These are phyloP conservation scores for Cryptosporidium sp. DNA, from an alignment of 169 alveolate species.

Conservation along the genomic window DNA sequence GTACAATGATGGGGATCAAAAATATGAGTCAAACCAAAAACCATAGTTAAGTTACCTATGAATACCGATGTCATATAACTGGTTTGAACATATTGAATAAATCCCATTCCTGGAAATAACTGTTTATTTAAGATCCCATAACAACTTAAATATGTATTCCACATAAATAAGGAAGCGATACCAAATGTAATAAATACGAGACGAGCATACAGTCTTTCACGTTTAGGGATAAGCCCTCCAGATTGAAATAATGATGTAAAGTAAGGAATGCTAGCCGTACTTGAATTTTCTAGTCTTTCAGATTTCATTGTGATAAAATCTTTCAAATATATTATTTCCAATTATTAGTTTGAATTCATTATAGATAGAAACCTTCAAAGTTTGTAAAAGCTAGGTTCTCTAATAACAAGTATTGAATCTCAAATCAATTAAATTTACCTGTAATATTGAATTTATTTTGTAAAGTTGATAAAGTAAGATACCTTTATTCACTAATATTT, in stretches of 20 bases:
- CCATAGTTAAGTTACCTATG: constrained; percentile 68
- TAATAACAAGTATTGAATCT: neutral
- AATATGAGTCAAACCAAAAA: constrained; percentile 64
- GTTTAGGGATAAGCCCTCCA: constrained; percentile 44
- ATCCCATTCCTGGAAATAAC: constrained; percentile 71
- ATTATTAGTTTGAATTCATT: neutral
- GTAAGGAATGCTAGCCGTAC: constrained; percentile 32
- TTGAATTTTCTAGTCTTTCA: constrained; percentile 42
- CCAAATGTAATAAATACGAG: constrained; percentile 62
- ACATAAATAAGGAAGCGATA: constrained; percentile 60
- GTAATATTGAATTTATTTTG: neutral
- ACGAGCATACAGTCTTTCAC: constrained; percentile 54
- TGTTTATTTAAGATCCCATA: constrained; percentile 50
- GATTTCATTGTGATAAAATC: constrained; percentile 17
- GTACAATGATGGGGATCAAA: constrained; percentile 75
- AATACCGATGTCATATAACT: constrained; percentile 69
- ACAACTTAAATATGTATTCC: constrained; percentile 66
- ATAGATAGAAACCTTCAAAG: neutral
- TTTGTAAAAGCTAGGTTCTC: neutral
- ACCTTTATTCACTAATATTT: neutral
- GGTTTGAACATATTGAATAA: constrained; percentile 62
- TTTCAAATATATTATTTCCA: neutral
- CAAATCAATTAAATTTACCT: neutral
- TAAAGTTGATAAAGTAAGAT: neutral
- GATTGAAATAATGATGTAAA: constrained; percentile 2